phyloP scores from a whole-genome alignment of 2,329 filamentous ascomycete genomes.

The Hypomyces rosellus region DNA sequence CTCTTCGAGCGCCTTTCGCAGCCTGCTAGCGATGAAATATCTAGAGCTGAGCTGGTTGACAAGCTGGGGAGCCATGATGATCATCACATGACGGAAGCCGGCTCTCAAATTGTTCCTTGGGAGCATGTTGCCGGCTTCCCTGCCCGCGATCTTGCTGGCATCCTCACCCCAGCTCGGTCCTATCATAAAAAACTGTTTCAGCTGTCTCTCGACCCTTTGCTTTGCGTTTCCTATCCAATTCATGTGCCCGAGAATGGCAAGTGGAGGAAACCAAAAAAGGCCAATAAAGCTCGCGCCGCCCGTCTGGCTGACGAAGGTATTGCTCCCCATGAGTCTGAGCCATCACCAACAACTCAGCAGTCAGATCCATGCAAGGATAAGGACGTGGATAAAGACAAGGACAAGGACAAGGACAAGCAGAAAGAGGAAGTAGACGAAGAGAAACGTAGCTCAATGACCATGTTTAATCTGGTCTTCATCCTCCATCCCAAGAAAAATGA shows the following conservation, averaged over 20 bases:
- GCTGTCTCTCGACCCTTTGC: slow-evolving; percentile 70
- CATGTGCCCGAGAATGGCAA: slow-evolving; percentile 72
- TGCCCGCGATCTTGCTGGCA: slow-evolving; percentile 70
- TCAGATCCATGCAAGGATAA: slow-evolving; percentile 17
- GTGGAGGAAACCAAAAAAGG: slow-evolving; percentile 63
- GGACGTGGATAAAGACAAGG: slow-evolving; percentile 16
- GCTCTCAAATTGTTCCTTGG: slow-evolving; percentile 58
- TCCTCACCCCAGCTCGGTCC: slow-evolving; percentile 67
- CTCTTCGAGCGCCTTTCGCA: slow-evolving; percentile 42
- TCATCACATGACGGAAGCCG: slow-evolving; percentile 49
- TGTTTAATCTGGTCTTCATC: slow-evolving; percentile 97
- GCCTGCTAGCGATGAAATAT: slow-evolving; percentile 25
- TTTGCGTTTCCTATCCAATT: slow-evolving; percentile 76
- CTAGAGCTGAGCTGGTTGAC: slow-evolving; percentile 33
- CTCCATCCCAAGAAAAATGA: slow-evolving; percentile 74
- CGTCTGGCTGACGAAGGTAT: slow-evolving; percentile 14
- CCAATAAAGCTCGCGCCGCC: slow-evolving; percentile 31
- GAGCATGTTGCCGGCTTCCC: slow-evolving; percentile 68
- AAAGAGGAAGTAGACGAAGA: slow-evolving; percentile 50
- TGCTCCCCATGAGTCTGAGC: slow-evolving; percentile 28
- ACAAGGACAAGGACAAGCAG: slow-evolving; percentile 28
- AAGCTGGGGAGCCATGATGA: slow-evolving; percentile 48
- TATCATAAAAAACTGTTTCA: slow-evolving; percentile 82
- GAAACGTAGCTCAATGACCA: slow-evolving; percentile 72
- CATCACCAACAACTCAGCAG: not conserved